Percentiles rank a stretch among this genome's conserved stretches.
Evolutionary conservation across 495 filamentous ascomycete species (phyloP).

Genomic region (Rhypophila decipiens): DNA sequence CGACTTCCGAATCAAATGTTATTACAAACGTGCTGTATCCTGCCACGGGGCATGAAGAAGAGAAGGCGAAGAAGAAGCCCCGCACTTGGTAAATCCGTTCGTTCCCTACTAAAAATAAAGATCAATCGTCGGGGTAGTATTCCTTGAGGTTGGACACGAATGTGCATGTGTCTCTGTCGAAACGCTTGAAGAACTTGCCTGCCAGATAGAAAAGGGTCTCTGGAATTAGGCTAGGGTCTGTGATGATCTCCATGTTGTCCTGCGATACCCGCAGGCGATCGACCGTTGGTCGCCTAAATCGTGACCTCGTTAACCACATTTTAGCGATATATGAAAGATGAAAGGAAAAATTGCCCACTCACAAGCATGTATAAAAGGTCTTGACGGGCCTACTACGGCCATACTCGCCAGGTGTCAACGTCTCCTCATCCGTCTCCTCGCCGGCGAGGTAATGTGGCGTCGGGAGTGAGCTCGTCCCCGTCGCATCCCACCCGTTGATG

Average conservation of each 20-base stretch:
- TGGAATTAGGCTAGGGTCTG: slow-evolving; percentile 35
- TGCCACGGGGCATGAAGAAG: too few species aligned
- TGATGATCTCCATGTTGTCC: slow-evolving; percentile 70
- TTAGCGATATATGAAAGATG: too few species aligned
- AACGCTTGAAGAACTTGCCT: slow-evolving; percentile 85
- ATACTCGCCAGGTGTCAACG: slow-evolving; percentile 45
- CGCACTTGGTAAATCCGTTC: too few species aligned
- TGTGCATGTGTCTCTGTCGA: slow-evolving; percentile 53
- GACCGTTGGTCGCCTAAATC: slow-evolving; percentile 19
- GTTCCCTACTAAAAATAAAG: too few species aligned
- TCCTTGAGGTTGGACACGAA: slow-evolving; percentile 87
- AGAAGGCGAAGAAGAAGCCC: too few species aligned
- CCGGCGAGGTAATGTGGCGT: slow-evolving; percentile 27
- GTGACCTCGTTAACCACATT: too few species aligned
- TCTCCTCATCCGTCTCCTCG: slow-evolving; percentile 42
- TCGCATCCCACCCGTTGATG: slow-evolving; percentile 79
- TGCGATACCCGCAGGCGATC: slow-evolving; percentile 72
- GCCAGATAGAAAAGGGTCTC: slow-evolving; percentile 59
- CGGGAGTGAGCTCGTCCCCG: slow-evolving; percentile 22
- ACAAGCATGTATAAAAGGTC: slow-evolving; percentile 82
- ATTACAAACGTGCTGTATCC: too few species aligned
- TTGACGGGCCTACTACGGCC: slow-evolving; percentile 42
- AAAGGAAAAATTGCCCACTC: too few species aligned
- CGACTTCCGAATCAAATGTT: too few species aligned
- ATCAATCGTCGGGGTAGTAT: slow-evolving; percentile 78